Conservation (phyloP, 1,284 basidiomycete species). For the Ganoderma lucidum region DNA sequence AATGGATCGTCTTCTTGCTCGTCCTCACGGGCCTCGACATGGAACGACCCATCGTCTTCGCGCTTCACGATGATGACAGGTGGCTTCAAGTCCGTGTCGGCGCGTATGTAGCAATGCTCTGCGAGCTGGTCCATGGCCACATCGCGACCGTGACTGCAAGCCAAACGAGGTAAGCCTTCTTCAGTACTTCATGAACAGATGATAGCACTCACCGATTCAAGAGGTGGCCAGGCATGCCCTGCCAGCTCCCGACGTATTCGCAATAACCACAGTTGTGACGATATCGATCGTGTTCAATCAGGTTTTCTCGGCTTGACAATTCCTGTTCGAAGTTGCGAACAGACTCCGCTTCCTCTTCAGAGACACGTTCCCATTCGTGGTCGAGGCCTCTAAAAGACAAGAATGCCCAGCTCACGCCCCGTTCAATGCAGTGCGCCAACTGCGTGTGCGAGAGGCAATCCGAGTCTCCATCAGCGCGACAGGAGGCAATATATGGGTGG, state of each 20-base stretch:
- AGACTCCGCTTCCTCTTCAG: background rate
- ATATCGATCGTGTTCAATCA: background rate
- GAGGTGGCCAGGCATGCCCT: background rate
- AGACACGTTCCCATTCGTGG: constrained; percentile 3
- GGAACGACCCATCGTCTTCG: background rate
- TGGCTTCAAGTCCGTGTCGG: background rate
- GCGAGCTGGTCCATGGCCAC: background rate
- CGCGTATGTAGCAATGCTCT: constrained; percentile 1
- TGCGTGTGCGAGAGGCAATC: background rate
- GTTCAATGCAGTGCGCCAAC: background rate
- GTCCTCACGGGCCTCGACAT: background rate
- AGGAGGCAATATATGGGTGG: background rate
- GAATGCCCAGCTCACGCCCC: background rate
- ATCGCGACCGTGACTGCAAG: background rate
- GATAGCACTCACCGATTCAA: background rate
- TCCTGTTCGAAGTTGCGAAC: background rate
- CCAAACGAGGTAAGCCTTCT: background rate
- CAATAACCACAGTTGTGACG: constrained; percentile 1
- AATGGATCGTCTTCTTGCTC: background rate
- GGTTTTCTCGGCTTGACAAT: background rate
- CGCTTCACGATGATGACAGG: background rate
- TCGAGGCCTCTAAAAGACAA: background rate
- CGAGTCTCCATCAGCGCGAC: background rate
- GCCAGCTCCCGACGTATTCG: constrained; percentile 1
- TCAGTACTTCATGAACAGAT: background rate